Evolutionary conservation across 2,329 filamentous ascomycete species (phyloP), one percentile per base, ranked within the genome.

Genomic region (Lithohypha guttulata): DNA sequence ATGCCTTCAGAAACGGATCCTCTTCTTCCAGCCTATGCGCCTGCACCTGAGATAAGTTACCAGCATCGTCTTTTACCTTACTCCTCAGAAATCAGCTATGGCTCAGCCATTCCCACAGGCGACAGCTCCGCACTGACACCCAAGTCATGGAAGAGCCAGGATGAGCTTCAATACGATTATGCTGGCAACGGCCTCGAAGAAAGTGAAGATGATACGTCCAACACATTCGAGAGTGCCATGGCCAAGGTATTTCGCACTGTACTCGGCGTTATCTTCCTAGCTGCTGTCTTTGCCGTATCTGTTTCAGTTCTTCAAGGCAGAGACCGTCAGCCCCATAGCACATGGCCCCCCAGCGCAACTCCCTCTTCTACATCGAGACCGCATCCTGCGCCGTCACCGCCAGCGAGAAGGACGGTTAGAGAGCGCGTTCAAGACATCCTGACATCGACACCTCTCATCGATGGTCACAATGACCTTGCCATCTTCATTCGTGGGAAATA

Each of bases 381-480:
- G 8, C n/a, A n/a, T n/a, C 46, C 36, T 11, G 22, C 23, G 6
- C 32, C 31, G 9, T 33, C 41, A 21, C 39, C 44, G 15, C 31
- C 32, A 21, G 33, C 26, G 25, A 34, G 34, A 7, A 39, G 31
- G 17, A 57, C 47, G 11, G 53, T 62, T 17, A 52, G 60, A 26
- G 49, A 61, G 8, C 47, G 68, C 42, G 67, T 67, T 7, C 54
- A 60, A 10, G 53, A 52, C 25, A 70, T 71, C 18, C 49, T 71
- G 20, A 53, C 55, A 4, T 50, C 59, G 14, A 70, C 65, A 4
- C 68, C 68, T 23, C 54, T 71, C 42, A 69, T 70, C 48, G 87
- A 95, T 59, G 87, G 87, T 1, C 87, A 95, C 57, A 81, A 93
- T 61, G 89, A 96, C 57, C 70, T 96, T 34, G 73, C 89, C 15